Evolutionary conservation across 495 filamentous ascomycete genomes (phyloP).

Genomic region (Penicillium coffeae): DNA sequence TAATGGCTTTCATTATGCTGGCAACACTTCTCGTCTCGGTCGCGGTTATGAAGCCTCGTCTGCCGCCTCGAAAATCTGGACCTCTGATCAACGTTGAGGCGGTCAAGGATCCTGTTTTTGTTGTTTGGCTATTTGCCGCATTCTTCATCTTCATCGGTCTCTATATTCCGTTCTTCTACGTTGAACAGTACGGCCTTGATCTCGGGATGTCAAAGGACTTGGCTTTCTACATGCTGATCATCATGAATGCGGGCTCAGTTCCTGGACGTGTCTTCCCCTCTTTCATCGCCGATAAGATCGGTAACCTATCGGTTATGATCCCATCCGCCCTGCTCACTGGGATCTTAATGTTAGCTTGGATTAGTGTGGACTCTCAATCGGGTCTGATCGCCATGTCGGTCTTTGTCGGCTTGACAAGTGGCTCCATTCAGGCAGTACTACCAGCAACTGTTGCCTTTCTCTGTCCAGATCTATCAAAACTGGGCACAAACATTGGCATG

Average conservation of each 20-base stretch:
- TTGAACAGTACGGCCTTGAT: constrained; percentile 51
- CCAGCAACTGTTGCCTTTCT: no score
- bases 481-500: no score
- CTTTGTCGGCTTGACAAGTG: no score
- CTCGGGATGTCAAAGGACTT: constrained; percentile 54
- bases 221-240: constrained; percentile 58
- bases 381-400: no score
- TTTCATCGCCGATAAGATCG: constrained; percentile 42
- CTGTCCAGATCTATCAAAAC: no score
- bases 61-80: constrained; percentile 35
- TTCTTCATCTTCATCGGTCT: constrained; percentile 63
- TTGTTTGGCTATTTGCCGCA: constrained; percentile 2
- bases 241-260: constrained; percentile 58
- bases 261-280: constrained; percentile 52
- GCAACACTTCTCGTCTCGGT: constrained; percentile 10
- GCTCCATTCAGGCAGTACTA: no score
- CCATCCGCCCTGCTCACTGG: no score
- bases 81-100: constrained; percentile 36
- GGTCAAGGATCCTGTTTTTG: constrained; percentile 29
- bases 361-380: no score
- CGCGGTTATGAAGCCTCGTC: constrained; percentile 19
- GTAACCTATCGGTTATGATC: no score
- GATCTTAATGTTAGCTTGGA: no score
- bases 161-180: constrained; percentile 64
- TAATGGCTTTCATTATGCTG: constrained; percentile 35